Percentiles rank a stretch among this genome's conserved stretches.
Evolutionary conservation across 2,329 filamentous ascomycete species (phyloP).

Genomic region (Domatiomyces catenatus): DNA sequence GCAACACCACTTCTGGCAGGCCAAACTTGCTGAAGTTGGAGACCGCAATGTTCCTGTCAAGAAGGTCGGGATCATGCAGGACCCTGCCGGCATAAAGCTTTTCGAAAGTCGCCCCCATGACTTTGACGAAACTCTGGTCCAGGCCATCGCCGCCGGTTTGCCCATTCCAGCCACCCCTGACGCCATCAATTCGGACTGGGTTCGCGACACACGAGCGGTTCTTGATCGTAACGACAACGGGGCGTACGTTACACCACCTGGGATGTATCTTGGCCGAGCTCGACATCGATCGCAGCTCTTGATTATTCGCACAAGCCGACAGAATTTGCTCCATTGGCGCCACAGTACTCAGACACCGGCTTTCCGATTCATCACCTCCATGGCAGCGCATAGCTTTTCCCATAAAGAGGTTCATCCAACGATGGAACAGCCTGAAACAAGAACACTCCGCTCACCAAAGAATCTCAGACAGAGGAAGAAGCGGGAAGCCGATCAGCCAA

Average conservation of each 20-base stretch:
- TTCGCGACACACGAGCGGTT: constrained; percentile 9
- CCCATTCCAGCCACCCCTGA: constrained; percentile 9
- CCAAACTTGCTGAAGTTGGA: constrained; percentile 4
- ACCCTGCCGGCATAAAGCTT: constrained; percentile 9
- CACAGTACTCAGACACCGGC: constrained; percentile 4
- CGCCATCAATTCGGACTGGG: constrained; percentile 14
- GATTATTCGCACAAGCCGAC: constrained; percentile 9
- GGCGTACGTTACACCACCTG: constrained; percentile 25
- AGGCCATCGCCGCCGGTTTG: constrained; percentile 10
- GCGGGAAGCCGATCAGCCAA: not conserved
- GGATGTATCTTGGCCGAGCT: constrained; percentile 5
- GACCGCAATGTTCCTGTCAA: not conserved
- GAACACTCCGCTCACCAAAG: constrained; percentile 14
- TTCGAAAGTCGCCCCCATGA: constrained; percentile 11
- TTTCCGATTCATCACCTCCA: constrained; percentile 12
- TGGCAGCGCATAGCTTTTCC: constrained; percentile 13
- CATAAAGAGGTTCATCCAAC: constrained; percentile 3
- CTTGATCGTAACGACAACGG: constrained; percentile 19
- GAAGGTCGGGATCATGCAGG: constrained; percentile 8
- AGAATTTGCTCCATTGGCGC: constrained; percentile 17
- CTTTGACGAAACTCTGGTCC: constrained; percentile 14
- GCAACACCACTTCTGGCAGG: constrained; percentile 12
- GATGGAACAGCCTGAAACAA: not conserved
- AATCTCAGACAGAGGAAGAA: constrained; percentile 4
- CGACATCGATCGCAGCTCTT: constrained; percentile 8